These are phyloP conservation scores for Wallacemonas rigidus DNA, from an alignment of 208 protist species.

Conservation along the genomic window DNA sequence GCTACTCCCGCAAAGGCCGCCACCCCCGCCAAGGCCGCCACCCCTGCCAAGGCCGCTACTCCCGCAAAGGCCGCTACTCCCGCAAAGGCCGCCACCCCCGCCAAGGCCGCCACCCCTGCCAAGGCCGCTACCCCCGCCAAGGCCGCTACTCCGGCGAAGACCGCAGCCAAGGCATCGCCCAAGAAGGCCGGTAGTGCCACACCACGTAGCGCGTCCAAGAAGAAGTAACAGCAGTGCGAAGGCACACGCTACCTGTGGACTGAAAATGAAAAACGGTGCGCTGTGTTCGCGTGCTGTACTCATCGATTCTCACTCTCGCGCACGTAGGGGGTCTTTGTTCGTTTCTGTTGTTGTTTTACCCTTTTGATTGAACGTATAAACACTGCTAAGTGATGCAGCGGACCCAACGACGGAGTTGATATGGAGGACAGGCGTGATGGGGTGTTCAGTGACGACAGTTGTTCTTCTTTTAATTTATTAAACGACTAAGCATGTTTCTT, in stretches of 20 bases:
- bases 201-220: constrained; percentile 13
- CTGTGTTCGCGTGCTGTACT: too few relatives aligned
- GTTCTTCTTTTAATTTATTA: neutral
- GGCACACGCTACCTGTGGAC: too few relatives aligned
- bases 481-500: neutral
- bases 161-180: constrained; percentile 2
- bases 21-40: neutral
- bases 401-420: neutral
- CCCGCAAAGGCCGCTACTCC: constrained; percentile 11
- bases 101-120: neutral
- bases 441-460: neutral
- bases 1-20: neutral
- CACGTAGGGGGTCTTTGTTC: neutral
- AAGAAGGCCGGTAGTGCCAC: constrained; percentile 16
- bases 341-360: constrained; percentile 14
- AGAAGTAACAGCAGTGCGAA: neutral
- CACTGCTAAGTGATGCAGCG: neutral
- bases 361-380: neutral
- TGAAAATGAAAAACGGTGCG: too few relatives aligned
- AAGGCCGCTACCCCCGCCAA: constrained; percentile 1
- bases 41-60: constrained; percentile 14
- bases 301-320: too few relatives aligned
- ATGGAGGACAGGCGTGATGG: neutral
- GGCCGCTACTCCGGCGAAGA: constrained; percentile 19
- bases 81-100: constrained; percentile 11